These are phyloP conservation scores for Yarrowia alimentaria DNA, from an alignment of 805 yeast species.

Conservation along the genomic window DNA sequence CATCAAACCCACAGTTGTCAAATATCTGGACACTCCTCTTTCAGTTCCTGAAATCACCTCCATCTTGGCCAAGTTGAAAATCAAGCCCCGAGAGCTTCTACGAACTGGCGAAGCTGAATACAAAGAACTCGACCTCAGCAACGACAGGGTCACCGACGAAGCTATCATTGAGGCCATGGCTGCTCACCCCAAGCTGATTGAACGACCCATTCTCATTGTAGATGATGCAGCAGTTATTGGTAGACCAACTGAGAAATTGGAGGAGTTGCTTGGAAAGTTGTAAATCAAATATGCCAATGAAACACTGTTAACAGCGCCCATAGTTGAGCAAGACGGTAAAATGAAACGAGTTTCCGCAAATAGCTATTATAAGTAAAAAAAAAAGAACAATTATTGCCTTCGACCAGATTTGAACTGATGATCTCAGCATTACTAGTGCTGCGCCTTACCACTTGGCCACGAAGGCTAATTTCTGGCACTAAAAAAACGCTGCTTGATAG, in stretches of 20 bases:
- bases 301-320: no score
- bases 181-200: constrained; percentile 13
- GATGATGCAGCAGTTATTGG: constrained; percentile 20
- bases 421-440: no score
- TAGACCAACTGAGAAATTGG: constrained; percentile 12
- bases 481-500: no score
- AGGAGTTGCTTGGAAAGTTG: constrained; percentile 19
- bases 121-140: not conserved
- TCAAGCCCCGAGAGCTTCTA: constrained; percentile 10
- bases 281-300: constrained; percentile 1
- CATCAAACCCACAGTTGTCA: constrained; percentile 4
- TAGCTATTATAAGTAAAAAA: not conserved
- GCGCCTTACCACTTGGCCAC: no score
- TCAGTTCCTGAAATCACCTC: not conserved
- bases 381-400: not conserved
- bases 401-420: not conserved
- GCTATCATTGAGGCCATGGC: constrained; percentile 11
- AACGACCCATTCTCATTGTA: constrained; percentile 25
- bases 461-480: no score
- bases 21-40: constrained; percentile 20
- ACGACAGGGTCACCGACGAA: not conserved
- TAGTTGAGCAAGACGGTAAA: no score
- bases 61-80: not conserved
- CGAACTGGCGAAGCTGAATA: constrained; percentile 15
- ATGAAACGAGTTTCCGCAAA: no score